Conservation (phyloP, 2,329 filamentous ascomycete genomes). For the Drechslera avenae region DNA sequence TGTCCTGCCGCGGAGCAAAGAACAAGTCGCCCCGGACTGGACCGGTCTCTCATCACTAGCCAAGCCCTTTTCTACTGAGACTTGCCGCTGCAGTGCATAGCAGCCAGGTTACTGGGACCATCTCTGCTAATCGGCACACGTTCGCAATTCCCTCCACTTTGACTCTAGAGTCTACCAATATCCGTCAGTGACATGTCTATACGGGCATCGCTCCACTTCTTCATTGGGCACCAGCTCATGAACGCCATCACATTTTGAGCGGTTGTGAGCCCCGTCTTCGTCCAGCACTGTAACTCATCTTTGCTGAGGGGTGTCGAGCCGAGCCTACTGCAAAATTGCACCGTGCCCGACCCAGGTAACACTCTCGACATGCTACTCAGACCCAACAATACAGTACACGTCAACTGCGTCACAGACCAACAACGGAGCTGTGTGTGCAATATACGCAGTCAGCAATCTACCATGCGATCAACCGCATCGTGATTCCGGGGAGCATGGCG, state of each 20-base stretch:
- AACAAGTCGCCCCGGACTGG: constrained; percentile 6
- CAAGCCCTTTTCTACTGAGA: constrained; percentile 19
- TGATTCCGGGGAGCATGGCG: background rate
- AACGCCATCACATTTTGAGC: constrained; percentile 3
- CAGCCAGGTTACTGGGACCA: constrained; percentile 10
- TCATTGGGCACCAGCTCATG: constrained; percentile 13
- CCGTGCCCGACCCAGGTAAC: constrained; percentile 14
- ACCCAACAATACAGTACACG: constrained; percentile 5
- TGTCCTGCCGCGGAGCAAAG: constrained; percentile 6
- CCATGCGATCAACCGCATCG: constrained; percentile 4
- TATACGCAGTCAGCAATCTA: constrained; percentile 10
- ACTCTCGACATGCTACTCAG: background rate
- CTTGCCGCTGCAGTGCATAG: constrained; percentile 16
- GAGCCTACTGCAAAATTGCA: constrained; percentile 10
- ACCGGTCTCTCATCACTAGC: constrained; percentile 1
- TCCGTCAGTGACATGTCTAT: constrained; percentile 4
- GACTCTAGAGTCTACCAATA: constrained; percentile 7
- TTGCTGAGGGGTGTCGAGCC: constrained; percentile 1
- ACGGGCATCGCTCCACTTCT: constrained; percentile 4
- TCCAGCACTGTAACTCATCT: constrained; percentile 1
- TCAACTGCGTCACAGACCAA: constrained; percentile 1
- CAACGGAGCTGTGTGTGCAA: constrained; percentile 6
- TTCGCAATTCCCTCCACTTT: constrained; percentile 10
- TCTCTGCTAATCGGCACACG: constrained; percentile 5
- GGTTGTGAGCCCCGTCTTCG: constrained; percentile 3